phyloP scores from a whole-genome alignment of 2,329 filamentous ascomycete genomes.

The Botrytis squamosa region DNA sequence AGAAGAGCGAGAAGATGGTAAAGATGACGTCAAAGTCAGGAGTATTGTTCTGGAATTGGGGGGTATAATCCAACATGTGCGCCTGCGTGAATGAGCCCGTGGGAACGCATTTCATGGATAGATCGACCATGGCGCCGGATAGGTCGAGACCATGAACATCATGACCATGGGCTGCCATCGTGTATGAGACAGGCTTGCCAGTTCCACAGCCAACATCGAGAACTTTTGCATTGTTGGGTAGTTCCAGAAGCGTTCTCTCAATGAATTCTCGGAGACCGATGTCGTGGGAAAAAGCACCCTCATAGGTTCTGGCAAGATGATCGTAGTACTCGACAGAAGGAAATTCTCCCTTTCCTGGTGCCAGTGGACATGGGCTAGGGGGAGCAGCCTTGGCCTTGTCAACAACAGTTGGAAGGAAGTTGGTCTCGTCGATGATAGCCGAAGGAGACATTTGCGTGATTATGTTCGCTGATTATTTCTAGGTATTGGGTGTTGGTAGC shows the following conservation, averaged over 20 bases:
- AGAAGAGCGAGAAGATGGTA: constrained; percentile 26
- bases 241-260: background rate
- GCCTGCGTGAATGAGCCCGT: constrained; percentile 24
- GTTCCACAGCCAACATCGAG: constrained; percentile 41
- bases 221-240: constrained; percentile 1
- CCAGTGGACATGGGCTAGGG: background rate
- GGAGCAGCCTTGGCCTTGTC: background rate
- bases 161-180: constrained; percentile 32
- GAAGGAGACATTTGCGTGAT: background rate
- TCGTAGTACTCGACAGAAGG: constrained; percentile 12
- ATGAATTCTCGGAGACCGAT: background rate
- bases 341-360: background rate
- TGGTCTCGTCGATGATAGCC: background rate
- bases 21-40: constrained; percentile 21
- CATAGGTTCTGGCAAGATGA: constrained; percentile 1
- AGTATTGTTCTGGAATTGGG: background rate
- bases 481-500: background rate
- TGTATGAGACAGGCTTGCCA: constrained; percentile 36
- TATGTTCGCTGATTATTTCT: background rate
- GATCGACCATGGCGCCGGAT: constrained; percentile 37
- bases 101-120: constrained; percentile 22
- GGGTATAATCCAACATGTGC: constrained; percentile 26
- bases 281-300: constrained; percentile 3
- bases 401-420: background rate
- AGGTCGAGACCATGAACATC: constrained; percentile 33